Conservation (phyloP, 352 stramenopile genomes). For the Detonula confervacea region DNA sequence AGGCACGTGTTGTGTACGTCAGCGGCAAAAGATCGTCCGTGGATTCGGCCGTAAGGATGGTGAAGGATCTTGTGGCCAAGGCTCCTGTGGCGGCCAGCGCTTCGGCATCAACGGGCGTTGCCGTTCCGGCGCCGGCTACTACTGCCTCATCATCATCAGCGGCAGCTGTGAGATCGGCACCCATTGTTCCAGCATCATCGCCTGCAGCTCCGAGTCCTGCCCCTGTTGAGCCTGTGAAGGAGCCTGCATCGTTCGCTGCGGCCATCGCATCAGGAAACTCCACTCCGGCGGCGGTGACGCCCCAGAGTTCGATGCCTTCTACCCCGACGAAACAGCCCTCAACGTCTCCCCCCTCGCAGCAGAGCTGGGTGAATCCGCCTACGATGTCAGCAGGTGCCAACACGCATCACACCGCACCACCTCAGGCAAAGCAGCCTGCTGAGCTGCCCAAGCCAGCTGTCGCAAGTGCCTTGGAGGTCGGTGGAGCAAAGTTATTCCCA, state of each 20-base stretch:
- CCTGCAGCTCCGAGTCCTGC: conserved; percentile 12
- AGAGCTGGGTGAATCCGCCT: too few species aligned
- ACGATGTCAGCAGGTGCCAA: not conserved
- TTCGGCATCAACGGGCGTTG: conserved; percentile 1
- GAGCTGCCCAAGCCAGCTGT: conserved; percentile 6
- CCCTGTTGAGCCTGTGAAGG: conserved; percentile 1
- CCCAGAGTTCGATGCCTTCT: conserved; percentile 14
- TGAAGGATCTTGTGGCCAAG: conserved; percentile 81
- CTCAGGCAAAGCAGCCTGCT: conserved; percentile 10
- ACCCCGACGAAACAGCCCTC: conserved; percentile 7
- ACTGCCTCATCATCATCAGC: not conserved
- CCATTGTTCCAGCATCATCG: conserved; percentile 1
- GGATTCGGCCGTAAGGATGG: conserved; percentile 73
- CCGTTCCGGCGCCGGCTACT: not conserved
- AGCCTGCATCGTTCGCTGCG: conserved; percentile 40
- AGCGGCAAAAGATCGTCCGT: conserved; percentile 77
- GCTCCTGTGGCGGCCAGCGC: conserved; percentile 59
- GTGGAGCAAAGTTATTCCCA: conserved; percentile 2
- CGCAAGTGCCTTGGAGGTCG: conserved; percentile 4
- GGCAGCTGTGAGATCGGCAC: too few species aligned
- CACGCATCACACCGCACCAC: not conserved
- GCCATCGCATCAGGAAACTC: conserved; percentile 28
- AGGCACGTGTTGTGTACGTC: conserved; percentile 81
- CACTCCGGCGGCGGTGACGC: conserved; percentile 1
- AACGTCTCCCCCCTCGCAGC: too few species aligned